Base-by-base conservation (phyloP, 2,329 filamentous ascomycete species). In the Beauveria brongniartii region DNA sequence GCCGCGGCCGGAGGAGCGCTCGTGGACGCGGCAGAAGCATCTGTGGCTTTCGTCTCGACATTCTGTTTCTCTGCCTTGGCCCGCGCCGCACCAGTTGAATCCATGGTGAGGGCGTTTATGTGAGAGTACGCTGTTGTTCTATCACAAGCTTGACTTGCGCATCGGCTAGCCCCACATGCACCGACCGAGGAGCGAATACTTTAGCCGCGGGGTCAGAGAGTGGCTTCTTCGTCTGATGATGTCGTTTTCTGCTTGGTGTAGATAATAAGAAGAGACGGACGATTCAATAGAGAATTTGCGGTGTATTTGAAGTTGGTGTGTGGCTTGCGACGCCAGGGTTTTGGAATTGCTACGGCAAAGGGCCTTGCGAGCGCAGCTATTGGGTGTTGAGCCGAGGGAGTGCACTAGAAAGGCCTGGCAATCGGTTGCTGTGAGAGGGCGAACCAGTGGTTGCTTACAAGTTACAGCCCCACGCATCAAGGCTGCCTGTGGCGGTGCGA, bases 21-120 rank as follows among this genome's bases (percentile, higher is more conserved):
- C 61, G 28, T 64, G 26, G 41, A 53, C 3, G 55, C 61, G 3
- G 59, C 51, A 16, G 63, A 53, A 51, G 60, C 59, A 18, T 62
- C 61, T 14, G 59, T 55, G 22, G 64, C 34, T 56, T 65, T 68
- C 55, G 66, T 47, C 57, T 70, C 66, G 43, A 59, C 52, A 63
- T 64, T 61, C 16, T 68, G 65, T 52, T 64, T 65, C 58, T 69
- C 66, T 55, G 62, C 59, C 43, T 59, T 64, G 46, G 69, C 69
- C 52, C 65, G 62, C 43, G 63, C 61, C 34, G 55, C 53, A 16
- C 63, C 40, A 50, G 63, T 63, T 22, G 64, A 22, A 37, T 66
- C 65, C 67, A 69, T 69, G 46, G 37, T 59, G 54, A 59, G 62
- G 64, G 56, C 7, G 28, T n/a, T 1, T 56, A n/a, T 50, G 55